A percentile compares a stretch with the other conserved stretches of the same genome.
Conservation (phyloP, 1,139 yeast species). For the Suhomyces yuchorum region DNA sequence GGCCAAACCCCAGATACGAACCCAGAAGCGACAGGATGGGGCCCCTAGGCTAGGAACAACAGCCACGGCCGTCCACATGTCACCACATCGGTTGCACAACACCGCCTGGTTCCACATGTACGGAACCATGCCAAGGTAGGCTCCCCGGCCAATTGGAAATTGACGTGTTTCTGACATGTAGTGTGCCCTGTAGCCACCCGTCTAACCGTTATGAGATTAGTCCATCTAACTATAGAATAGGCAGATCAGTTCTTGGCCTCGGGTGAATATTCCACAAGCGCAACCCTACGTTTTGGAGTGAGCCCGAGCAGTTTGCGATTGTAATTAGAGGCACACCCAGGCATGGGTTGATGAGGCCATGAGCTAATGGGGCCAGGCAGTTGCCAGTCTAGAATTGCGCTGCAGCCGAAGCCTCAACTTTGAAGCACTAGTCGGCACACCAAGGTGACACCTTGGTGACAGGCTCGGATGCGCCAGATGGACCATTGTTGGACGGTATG, state of each 20-base stretch:
- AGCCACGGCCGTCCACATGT: not conserved
- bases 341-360: constrained; percentile 1
- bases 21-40: not conserved
- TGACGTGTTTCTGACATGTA: not conserved
- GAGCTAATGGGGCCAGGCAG: not conserved
- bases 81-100: not conserved
- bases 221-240: not conserved
- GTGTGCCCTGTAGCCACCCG: not conserved
- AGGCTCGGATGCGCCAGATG: not conserved
- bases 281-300: not conserved
- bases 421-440: not conserved
- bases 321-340: not conserved
- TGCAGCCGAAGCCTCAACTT: constrained; percentile 2
- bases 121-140: not conserved
- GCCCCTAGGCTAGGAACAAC: not conserved
- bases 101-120: not conserved
- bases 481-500: not conserved
- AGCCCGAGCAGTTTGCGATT: not conserved
- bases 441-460: not conserved
- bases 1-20: no score
- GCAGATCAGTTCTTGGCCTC: constrained; percentile 1
- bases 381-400: constrained; percentile 2
- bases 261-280: not conserved
- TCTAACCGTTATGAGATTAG: not conserved
- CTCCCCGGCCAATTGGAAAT: not conserved